Base-by-base conservation (phyloP, 352 stramenopile genomes). In the Phytopythium cucurbitacearum region DNA sequence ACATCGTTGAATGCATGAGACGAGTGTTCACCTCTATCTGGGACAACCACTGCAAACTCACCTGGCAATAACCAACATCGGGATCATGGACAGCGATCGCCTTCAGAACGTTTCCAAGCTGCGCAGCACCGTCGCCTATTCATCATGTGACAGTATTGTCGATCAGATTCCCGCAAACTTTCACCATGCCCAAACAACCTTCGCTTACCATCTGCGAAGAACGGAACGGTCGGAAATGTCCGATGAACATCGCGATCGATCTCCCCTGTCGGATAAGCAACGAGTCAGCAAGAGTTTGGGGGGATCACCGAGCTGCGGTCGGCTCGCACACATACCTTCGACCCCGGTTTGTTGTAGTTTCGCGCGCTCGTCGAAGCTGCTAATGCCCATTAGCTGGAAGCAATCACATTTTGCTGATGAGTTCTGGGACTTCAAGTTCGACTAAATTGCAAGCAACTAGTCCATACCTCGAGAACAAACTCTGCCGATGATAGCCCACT, bases 21-120 rank as follows among this genome's bases (percentile, higher is more conserved):
- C 0, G 32, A 10, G 6, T n/a, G 7, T 11, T 12, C 33, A 49
- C 6, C 7, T 4, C 10, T n/a, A 28, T 28, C 21, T 28, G 21
- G 21, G 21, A 28, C 2, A 28, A 11, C 43, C 5, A 38, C 28
- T 40, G 32, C 5, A 7, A 41, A 8, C 34, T n/a, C 52, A 87
- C 81, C 75, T 94, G 84, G 28, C 81, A 92, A 40, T 94, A 94
- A 0, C 76, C 81, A 42, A 92, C 64, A 34, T 90, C 78, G 40
- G 67, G 59, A 11, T 62, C 64, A 45, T 86, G 62, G 13, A 72
- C 10, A 4, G 76, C 64, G 4, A 88, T 53, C 2, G 76, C 81
- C 48, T 92, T 94, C 16, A 94, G 73, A 2, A 91, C 70, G 56
- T 92, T 94, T 1, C 64, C 64, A 13, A 94, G 70, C 53, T 85